phyloP scores from a whole-genome alignment of 2,329 filamentous ascomycete species.

The Talaromyces amestolkiae region DNA sequence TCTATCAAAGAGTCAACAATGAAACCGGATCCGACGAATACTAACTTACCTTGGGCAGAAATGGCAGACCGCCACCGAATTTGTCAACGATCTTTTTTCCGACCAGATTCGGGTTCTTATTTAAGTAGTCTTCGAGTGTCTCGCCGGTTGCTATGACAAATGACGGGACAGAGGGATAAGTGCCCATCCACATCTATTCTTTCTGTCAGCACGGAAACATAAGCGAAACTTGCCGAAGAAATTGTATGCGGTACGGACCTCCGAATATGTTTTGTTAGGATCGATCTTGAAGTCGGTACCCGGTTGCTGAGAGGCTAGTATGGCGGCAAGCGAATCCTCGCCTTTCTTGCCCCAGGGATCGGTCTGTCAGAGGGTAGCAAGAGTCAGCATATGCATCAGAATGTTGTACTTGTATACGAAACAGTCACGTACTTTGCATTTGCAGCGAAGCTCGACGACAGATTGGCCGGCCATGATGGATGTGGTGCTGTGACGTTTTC shows the following conservation, averaged over 20 bases:
- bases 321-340: conserved; percentile 62
- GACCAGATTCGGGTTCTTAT: conserved; percentile 62
- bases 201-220: neutral
- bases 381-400: neutral
- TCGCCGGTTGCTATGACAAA: conserved; percentile 62
- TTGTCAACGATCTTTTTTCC: conserved; percentile 61
- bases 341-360: conserved; percentile 72
- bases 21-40: neutral
- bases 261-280: conserved; percentile 62
- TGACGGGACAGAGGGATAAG: conserved; percentile 69
- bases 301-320: conserved; percentile 63
- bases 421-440: conserved; percentile 24
- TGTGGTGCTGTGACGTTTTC: neutral
- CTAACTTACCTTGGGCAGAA: conserved; percentile 61
- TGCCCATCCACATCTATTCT: conserved; percentile 69
- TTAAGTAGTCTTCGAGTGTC: conserved; percentile 62
- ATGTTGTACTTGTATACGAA: neutral
- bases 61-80: conserved; percentile 66
- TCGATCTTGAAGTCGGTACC: conserved; percentile 63
- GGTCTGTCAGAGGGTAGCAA: conserved; percentile 42
- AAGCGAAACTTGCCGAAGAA: neutral
- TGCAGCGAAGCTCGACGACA: conserved; percentile 29
- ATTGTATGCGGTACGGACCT: conserved; percentile 41
- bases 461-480: conserved; percentile 22
- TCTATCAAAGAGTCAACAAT: conserved; percentile 36